Conservation (phyloP, 148 eudicot genomes). For the Diospyros kaki region DNA sequence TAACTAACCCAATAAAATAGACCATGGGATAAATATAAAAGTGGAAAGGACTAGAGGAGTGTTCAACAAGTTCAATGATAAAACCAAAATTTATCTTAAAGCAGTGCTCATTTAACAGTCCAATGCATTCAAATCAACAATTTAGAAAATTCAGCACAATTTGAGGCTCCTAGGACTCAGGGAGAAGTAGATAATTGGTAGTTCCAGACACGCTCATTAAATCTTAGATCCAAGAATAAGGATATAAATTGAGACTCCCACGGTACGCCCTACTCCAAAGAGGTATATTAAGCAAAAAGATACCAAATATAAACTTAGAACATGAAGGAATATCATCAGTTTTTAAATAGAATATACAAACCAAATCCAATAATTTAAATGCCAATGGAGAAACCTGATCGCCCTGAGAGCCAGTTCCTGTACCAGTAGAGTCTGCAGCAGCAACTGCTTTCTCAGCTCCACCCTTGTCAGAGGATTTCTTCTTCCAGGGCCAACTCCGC, state of each 20-base stretch:
- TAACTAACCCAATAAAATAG: background rate
- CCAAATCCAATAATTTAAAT: background rate
- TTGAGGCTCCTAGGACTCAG: no score
- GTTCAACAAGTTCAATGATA: background rate
- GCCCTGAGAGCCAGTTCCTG: conserved; percentile 41
- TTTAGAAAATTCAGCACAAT: no score
- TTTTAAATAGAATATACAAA: no score
- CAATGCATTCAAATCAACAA: background rate
- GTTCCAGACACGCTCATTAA: no score
- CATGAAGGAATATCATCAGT: no score
- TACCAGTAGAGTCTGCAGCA: conserved; percentile 51
- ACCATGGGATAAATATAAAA: background rate
- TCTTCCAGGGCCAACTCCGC: conserved; percentile 99
- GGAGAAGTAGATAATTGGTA: no score
- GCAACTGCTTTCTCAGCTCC: conserved; percentile 59
- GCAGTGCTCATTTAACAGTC: background rate
- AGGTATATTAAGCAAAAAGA: no score
- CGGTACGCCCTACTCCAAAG: no score
- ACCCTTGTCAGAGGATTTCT: conserved; percentile 79
- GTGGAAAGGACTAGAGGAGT: background rate
- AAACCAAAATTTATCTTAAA: background rate
- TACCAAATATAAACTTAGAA: no score
- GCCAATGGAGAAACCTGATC: conserved; percentile 52
- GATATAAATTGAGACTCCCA: no score
- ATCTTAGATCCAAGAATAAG: no score